Percentiles rank a stretch among this genome's conserved stretches.
Evolutionary conservation across 1,284 basidiomycete species (phyloP).

Genomic region (Ceratobasidium papillatum): DNA sequence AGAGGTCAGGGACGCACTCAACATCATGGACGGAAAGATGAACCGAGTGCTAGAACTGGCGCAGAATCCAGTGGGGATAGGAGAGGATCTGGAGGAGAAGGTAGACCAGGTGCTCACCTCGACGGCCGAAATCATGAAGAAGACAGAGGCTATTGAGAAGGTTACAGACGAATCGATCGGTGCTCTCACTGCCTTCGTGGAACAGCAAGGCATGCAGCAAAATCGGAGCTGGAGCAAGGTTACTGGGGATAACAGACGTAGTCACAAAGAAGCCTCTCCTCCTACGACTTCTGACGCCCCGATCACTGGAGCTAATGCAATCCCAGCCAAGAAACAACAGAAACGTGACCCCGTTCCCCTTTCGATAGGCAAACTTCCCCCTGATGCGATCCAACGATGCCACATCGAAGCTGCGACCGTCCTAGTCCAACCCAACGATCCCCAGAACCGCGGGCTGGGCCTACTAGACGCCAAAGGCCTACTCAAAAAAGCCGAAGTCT

Average conservation of each 20-base stretch:
- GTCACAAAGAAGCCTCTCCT: too few species aligned
- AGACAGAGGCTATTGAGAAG: background rate
- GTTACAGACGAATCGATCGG: background rate
- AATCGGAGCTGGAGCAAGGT: background rate
- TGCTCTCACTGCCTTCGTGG: background rate
- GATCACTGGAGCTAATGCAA: too few species aligned
- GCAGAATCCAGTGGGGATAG: background rate
- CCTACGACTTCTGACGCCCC: too few species aligned
- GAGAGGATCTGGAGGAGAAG: background rate
- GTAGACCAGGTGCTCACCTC: background rate
- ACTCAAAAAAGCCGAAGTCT: background rate
- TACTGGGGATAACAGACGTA: too few species aligned
- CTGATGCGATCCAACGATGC: background rate
- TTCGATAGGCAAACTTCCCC: background rate
- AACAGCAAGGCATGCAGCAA: background rate
- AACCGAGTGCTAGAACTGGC: too few species aligned
- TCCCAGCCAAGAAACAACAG: too few species aligned
- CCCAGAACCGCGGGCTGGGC: background rate
- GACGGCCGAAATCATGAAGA: too few species aligned
- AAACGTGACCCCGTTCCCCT: background rate
- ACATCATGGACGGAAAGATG: too few species aligned
- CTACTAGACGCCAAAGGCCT: background rate
- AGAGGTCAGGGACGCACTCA: too few species aligned
- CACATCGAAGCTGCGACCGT: background rate
- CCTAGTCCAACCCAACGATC: background rate